phyloP scores from a whole-genome alignment of 805 yeast genomes.

The Wickerhamiella azyma region DNA sequence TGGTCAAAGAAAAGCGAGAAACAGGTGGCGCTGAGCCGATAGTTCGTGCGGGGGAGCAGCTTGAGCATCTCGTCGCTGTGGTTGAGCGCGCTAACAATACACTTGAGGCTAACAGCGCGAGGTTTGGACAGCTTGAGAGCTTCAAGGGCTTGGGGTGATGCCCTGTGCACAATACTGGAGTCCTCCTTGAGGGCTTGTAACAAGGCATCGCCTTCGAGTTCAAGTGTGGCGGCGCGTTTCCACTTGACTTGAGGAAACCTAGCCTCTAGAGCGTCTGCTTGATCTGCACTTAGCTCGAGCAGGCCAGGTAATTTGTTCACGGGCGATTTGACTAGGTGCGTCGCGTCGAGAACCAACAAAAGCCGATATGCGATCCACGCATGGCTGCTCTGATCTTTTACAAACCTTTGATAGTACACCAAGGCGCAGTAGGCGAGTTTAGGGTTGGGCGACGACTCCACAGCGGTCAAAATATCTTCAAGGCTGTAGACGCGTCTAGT shows the following conservation, averaged over 20 bases:
- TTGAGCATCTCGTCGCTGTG: not conserved
- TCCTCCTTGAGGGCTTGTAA: no score
- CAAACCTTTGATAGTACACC: not conserved
- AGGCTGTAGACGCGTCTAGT: not conserved
- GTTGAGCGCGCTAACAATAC: no score
- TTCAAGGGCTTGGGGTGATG: no score
- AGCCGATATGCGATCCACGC: not conserved
- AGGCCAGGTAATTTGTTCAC: not conserved
- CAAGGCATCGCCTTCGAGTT: no score
- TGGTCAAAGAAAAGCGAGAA: not conserved
- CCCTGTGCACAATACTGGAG: no score
- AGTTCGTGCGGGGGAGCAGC: not conserved
- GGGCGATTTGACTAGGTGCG: not conserved
- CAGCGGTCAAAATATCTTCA: not conserved
- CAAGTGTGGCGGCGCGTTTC: not conserved
- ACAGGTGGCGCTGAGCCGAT: not conserved
- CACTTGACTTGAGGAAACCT: not conserved
- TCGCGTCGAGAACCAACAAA: constrained; percentile 1
- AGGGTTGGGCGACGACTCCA: not conserved
- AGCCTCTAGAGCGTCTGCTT: not conserved
- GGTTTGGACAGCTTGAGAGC: no score
- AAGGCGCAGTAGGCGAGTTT: constrained; percentile 6
- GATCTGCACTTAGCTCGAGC: not conserved
- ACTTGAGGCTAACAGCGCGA: no score
- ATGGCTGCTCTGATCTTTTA: not conserved